phyloP scores from a whole-genome alignment of 352 stramenopile species.

The Pythium chondricola region DNA sequence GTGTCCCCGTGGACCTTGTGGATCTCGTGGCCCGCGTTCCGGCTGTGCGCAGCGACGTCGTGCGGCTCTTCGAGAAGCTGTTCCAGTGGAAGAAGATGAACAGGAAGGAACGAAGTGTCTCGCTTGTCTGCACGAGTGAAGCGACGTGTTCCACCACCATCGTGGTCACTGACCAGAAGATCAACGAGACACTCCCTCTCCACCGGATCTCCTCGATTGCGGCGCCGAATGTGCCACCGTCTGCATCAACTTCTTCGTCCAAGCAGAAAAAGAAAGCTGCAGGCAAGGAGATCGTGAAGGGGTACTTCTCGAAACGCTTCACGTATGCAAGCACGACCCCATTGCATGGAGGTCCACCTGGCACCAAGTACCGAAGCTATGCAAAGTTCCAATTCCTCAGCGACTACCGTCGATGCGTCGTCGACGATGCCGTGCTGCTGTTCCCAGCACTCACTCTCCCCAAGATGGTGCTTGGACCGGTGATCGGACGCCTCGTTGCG shows the following conservation, averaged over 20 bases:
- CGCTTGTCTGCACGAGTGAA: constrained; percentile 35
- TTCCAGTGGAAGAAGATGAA: constrained; percentile 58
- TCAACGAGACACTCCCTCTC: constrained; percentile 39
- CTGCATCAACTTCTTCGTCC: constrained; percentile 16
- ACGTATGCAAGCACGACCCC: constrained; percentile 34
- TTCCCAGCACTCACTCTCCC: constrained; percentile 38
- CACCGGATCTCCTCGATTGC: constrained; percentile 56
- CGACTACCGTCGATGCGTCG: constrained; percentile 41
- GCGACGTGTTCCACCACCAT: constrained; percentile 35
- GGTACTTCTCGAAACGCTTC: constrained; percentile 71
- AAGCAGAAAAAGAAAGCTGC: constrained; percentile 15
- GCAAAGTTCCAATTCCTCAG: constrained; percentile 45
- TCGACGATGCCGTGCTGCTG: constrained; percentile 46
- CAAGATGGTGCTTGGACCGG: constrained; percentile 43
- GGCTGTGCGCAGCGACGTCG: constrained; percentile 34
- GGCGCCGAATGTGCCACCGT: constrained; percentile 12
- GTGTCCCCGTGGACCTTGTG: constrained; percentile 46
- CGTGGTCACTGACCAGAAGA: constrained; percentile 54
- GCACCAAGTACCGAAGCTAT: constrained; percentile 10
- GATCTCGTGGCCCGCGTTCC: constrained; percentile 27
- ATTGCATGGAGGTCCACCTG: not conserved
- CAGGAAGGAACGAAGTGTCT: constrained; percentile 25
- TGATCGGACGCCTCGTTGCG: constrained; percentile 42
- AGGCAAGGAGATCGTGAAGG: constrained; percentile 26
- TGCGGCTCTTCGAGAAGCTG: constrained; percentile 52